A percentile compares a stretch with the other conserved stretches of the same genome.
Evolutionary conservation across 305 asterid genomes (phyloP).

Genomic region (Solanum hybrid): DNA sequence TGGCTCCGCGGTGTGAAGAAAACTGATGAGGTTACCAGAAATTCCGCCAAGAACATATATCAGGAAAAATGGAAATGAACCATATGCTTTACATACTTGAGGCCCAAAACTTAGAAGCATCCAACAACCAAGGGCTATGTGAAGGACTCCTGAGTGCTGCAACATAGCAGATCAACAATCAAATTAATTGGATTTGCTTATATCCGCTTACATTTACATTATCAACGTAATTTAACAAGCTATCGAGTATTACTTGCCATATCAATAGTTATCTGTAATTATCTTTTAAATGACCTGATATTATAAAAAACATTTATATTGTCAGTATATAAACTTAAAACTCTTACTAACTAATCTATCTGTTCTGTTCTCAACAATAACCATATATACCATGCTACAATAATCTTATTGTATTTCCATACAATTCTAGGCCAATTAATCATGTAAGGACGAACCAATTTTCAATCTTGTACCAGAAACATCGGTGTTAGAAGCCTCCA

Average conservation of each 20-base stretch:
- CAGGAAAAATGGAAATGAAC: slow-evolving; percentile 54
- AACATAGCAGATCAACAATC: neutral
- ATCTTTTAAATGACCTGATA: neutral
- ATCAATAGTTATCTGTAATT: neutral
- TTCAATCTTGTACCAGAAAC: slow-evolving; percentile 87
- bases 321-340: neutral
- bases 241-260: neutral
- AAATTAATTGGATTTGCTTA: neutral
- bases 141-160: slow-evolving; percentile 75
- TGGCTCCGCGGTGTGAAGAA: slow-evolving; percentile 65
- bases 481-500: slow-evolving; percentile 90
- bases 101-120: slow-evolving; percentile 58
- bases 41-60: slow-evolving; percentile 74
- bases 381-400: neutral
- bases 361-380: neutral
- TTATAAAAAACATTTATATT: neutral
- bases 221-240: neutral
- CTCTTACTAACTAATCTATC: neutral
- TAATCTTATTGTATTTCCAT: neutral
- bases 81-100: slow-evolving; percentile 48
- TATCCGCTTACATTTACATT: neutral
- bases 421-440: neutral
- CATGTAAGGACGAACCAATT: slow-evolving; percentile 47
- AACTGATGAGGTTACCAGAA: slow-evolving; percentile 67
- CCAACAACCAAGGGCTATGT: slow-evolving; percentile 62